Percentiles rank a stretch among this genome's conserved stretches.
phyloP scores from a whole-genome alignment of 2,329 filamentous ascomycete genomes.

The Xylariaceae sp. region DNA sequence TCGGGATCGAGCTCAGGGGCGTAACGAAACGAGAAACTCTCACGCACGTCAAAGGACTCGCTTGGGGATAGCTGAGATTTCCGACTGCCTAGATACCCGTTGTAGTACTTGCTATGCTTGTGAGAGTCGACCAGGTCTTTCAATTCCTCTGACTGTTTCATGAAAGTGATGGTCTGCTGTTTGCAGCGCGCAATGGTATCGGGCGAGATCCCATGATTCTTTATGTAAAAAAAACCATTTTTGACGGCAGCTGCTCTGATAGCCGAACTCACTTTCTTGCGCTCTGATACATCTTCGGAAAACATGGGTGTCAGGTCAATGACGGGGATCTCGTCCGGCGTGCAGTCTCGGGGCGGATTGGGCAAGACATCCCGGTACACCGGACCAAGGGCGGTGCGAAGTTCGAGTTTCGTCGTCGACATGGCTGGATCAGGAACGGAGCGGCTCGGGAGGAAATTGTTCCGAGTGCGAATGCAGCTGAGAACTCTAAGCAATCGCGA shows the following conservation, averaged over 20 bases:
- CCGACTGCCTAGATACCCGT: conserved; percentile 43
- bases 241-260: conserved; percentile 45
- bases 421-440: conserved; percentile 18
- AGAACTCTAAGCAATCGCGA: not conserved
- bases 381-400: conserved; percentile 30
- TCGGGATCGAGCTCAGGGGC: conserved; percentile 49
- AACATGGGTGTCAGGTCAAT: conserved; percentile 46
- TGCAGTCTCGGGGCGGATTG: conserved; percentile 28
- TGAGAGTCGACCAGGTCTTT: conserved; percentile 38
- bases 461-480: not conserved
- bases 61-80: conserved; percentile 45
- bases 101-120: conserved; percentile 39
- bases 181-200: conserved; percentile 32
- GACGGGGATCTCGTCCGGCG: conserved; percentile 46
- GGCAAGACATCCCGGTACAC: conserved; percentile 31
- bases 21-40: conserved; percentile 51
- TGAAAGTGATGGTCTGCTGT: conserved; percentile 39
- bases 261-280: conserved; percentile 36
- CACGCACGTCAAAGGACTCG: conserved; percentile 48
- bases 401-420: conserved; percentile 29
- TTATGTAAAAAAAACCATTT: conserved; percentile 54
- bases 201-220: conserved; percentile 43
- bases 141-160: conserved; percentile 40
- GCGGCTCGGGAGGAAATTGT: no score
- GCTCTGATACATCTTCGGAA: conserved; percentile 32